phyloP scores from a whole-genome alignment of 129 eudicot species.

The Flaveria brownii region DNA sequence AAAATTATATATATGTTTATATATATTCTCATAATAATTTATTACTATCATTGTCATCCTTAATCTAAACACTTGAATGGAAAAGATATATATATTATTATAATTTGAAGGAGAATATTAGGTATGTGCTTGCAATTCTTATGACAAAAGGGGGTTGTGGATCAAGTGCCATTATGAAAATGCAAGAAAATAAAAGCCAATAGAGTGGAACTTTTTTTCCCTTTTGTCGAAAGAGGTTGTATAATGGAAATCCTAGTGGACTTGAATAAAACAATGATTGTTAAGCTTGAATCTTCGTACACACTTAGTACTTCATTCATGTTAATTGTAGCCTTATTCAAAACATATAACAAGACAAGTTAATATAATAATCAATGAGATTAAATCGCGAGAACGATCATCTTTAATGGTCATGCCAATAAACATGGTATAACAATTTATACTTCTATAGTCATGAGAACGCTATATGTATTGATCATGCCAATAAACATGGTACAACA shows the following conservation, averaged over 20 bases:
- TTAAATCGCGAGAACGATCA: no score
- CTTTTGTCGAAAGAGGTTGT: slow-evolving; percentile 24
- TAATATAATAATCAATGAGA: neutral
- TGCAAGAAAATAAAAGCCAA: slow-evolving; percentile 30
- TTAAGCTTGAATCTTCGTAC: slow-evolving; percentile 27
- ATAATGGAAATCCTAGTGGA: slow-evolving; percentile 37
- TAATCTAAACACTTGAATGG: slow-evolving; percentile 3
- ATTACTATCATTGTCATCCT: slow-evolving; percentile 6
- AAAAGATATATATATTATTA: slow-evolving; percentile 10
- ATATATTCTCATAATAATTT: neutral
- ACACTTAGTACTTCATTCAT: slow-evolving; percentile 14
- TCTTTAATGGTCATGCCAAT: no score
- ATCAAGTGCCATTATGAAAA: slow-evolving; percentile 29
- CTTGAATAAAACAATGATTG: slow-evolving; percentile 16
- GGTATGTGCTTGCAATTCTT: slow-evolving; percentile 34
- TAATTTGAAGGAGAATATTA: slow-evolving; percentile 28
- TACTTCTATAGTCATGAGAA: no score
- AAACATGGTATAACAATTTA: no score
- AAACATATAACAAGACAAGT: neutral
- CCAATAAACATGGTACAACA: no score
- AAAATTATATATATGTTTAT: no score
- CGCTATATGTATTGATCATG: no score
- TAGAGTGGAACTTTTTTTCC: slow-evolving; percentile 30
- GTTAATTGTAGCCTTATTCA: neutral
- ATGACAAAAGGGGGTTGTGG: slow-evolving; percentile 26